Base-by-base conservation (phyloP, 2,329 filamentous ascomycete genomes). In the Amphichorda felina region DNA sequence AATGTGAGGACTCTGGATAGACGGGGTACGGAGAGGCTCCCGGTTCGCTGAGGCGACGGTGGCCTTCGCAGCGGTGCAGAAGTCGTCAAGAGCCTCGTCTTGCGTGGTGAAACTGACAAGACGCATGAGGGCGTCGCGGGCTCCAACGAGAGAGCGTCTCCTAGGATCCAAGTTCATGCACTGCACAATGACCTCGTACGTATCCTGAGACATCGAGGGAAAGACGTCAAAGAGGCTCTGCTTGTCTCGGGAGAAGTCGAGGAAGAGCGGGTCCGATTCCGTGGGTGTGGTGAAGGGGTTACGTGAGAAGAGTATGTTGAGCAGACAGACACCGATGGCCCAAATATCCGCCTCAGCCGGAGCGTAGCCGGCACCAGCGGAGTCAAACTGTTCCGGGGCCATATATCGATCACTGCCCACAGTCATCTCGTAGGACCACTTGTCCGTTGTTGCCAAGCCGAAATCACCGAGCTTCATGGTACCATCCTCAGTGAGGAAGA, bases 321-420 rank as follows among this genome's bases (percentile, higher is more conserved):
- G 72, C 44, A 98, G 67, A 58, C 91, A 95, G 60, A 98, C 89
- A 43, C 91, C 91, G 53, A 98, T 83, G 38, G 91, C 87, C 91
- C 91, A 98, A 48, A 95, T 79, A 56, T 98, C 91, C 35, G 91
- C 91, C 61, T 91, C 78, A 31, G 85, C 84, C 32, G 91, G 88
- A 38, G 86, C 89, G 63, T 98, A 98, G 40, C 91, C 91, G 43
- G 74, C 76, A 42, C 79, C 80, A 46, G 79, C 76, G 36, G 88
- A 87, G 56, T 96, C 89, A 50, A 91, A 96, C 60, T 98, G 91
- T 61, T 98, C 91, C 5, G 91, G 91, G 38, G 91, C 88, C 91
- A 98, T 98, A 65, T 98, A 98, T 38, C 91, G 86, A 55, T 98
- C 91, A 55, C 91, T 96, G 45, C 91, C 91, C 32, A 98, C 91